Base-by-base conservation (phyloP, 495 filamentous ascomycete genomes). In the Penicillium lividum region DNA sequence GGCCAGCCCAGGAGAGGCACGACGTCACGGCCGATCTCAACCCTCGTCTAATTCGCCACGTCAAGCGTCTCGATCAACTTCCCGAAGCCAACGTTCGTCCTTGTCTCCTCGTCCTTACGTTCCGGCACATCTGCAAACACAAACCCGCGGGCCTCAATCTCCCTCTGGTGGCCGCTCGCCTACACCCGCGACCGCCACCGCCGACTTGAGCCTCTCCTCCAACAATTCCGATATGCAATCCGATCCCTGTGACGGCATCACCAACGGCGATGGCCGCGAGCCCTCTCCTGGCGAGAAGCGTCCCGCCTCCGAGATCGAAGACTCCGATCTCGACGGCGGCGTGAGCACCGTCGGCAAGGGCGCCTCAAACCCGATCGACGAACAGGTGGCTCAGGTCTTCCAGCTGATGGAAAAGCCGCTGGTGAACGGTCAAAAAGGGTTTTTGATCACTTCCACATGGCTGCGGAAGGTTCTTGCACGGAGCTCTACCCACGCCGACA, bases 371-470 rank as follows among this genome's bases (percentile, higher is more conserved):
- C 73, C 84, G n/a, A 78, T 90, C 59, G 90, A 93, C 50, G 86
- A 91, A 29, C 95, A 97, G 62, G 83, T 96, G 45, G 79, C 79
- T 25, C 80, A 82, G 8, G 89, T 98, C 15, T 73, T 81, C 52
- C 77, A 79, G 16, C 76, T 85, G 46, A 73, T 76, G 52, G 67
- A 80, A 46, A 67, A 73, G 6, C 77, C 80, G 6, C 69, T 86
- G 30, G 63, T 82, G 57, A 89, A 93, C 51, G 87, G 87, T 13
- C 84, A 90, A 59, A 82, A 85, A 60, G 90, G 86, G 30, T 96
- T 87, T 63, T 76, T 96, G 10, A 81, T 98, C 15, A 94, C 93
- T 7, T 82, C 77, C 18, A 72, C 78, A 51, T 98, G 94, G 94
- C 78, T 98, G 27, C 79, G 79, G 43, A 81, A 85, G 36, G 91